phyloP scores from a whole-genome alignment of 805 yeast species.

The Kluyveromyces starmeri region DNA sequence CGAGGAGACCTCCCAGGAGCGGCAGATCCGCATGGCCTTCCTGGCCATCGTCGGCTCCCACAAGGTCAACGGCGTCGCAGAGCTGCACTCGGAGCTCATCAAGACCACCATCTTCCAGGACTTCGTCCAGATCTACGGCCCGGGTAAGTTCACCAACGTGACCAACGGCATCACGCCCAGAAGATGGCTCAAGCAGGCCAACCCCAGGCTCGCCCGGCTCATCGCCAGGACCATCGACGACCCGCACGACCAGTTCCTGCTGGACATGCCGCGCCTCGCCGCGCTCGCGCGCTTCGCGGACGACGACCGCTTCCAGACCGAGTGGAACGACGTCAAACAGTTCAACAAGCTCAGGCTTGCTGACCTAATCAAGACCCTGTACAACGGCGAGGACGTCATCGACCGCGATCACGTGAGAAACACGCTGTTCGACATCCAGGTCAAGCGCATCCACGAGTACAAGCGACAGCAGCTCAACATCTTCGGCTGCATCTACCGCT shows the following conservation, averaged over 20 bases:
- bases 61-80: slow-evolving; percentile 93
- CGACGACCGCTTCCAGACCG: slow-evolving; percentile 54
- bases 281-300: slow-evolving; percentile 56
- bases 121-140: slow-evolving; percentile 75
- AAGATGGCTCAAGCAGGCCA: slow-evolving; percentile 93
- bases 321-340: slow-evolving; percentile 66
- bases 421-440: slow-evolving; percentile 83
- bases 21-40: slow-evolving; percentile 86
- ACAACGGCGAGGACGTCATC: slow-evolving; percentile 46
- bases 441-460: slow-evolving; percentile 91
- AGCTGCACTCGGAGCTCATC: slow-evolving; percentile 84
- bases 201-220: slow-evolving; percentile 67
- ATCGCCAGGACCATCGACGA: slow-evolving; percentile 53
- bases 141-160: slow-evolving; percentile 79
- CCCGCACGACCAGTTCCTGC: slow-evolving; percentile 60
- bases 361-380: slow-evolving; percentile 50
- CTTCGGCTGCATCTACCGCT: slow-evolving; percentile 80
- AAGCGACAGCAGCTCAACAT: slow-evolving; percentile 92
- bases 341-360: slow-evolving; percentile 64
- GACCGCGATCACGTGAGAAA: slow-evolving; percentile 47
- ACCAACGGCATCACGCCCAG: slow-evolving; percentile 95
- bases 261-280: slow-evolving; percentile 59
- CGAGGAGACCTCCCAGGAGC: slow-evolving; percentile 65
- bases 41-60: slow-evolving; percentile 89
- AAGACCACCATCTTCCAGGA: slow-evolving; percentile 85